phyloP scores from a whole-genome alignment of 306 rosid species.

The Pterocarpus macrocarpus region DNA sequence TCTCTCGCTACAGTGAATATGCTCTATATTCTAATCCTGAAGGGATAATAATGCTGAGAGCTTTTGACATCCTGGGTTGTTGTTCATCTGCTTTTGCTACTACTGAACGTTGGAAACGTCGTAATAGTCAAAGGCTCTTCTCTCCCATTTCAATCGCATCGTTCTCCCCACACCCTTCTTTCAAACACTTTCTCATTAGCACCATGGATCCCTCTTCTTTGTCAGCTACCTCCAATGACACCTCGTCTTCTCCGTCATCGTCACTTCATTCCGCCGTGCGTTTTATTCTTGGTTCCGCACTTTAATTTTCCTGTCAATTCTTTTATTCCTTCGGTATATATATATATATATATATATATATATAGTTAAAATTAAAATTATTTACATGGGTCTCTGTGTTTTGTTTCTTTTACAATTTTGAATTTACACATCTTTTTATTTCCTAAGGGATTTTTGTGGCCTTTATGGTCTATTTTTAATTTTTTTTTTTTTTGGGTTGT shows the following conservation, averaged over 20 bases:
- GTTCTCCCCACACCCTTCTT: conserved; percentile 8
- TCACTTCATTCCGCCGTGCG: conserved; percentile 60
- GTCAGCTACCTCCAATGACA: conserved; percentile 51
- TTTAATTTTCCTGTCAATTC: not conserved
- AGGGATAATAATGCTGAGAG: not conserved
- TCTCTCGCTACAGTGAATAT: no score
- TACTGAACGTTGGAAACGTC: conserved; percentile 54
- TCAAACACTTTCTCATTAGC: conserved; percentile 19
- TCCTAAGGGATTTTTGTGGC: not conserved
- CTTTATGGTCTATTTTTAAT: not conserved
- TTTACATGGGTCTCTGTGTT: not conserved
- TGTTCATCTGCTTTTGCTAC: conserved; percentile 63
- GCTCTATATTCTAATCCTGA: no score
- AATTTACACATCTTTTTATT: not conserved
- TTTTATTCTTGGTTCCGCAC: no score
- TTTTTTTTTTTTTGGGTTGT: not conserved
- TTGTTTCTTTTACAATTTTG: not conserved
- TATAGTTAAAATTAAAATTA: not conserved
- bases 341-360: no score
- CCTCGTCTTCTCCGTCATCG: conserved; percentile 48
- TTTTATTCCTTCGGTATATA: not conserved
- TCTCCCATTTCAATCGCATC: conserved; percentile 47
- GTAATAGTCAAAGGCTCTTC: conserved; percentile 43
- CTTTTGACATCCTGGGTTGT: conserved; percentile 50
- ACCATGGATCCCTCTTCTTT: conserved; percentile 42